Conservation (phyloP, 2,329 filamentous ascomycete genomes). For the Hypoxylon sp. region DNA sequence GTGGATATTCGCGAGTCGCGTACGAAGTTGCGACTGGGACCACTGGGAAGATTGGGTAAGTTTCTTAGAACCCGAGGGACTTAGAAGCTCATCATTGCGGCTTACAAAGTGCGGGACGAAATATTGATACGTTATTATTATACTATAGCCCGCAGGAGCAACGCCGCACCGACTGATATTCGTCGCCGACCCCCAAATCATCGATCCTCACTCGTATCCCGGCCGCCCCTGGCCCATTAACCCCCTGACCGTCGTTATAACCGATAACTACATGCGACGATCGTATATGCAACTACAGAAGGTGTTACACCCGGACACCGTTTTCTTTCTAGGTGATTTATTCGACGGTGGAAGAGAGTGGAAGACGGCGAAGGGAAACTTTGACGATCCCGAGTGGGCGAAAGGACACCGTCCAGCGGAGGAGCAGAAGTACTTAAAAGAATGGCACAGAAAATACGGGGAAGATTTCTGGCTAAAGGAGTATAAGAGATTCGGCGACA, state of each 20-base stretch:
- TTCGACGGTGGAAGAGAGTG: conserved; percentile 98
- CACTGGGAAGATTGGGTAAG: conserved; percentile 94
- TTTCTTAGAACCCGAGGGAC: conserved; percentile 16
- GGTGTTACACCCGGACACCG: conserved; percentile 83
- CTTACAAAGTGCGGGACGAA: conserved; percentile 8
- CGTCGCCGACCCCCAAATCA: conserved; percentile 90
- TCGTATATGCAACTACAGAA: conserved; percentile 85
- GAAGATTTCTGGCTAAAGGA: conserved; percentile 89
- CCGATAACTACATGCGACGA: conserved; percentile 90
- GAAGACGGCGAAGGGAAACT: conserved; percentile 77
- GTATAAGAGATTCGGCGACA: conserved; percentile 85
- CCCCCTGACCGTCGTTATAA: conserved; percentile 71
- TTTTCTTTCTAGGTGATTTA: conserved; percentile 93
- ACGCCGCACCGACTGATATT: conserved; percentile 87
- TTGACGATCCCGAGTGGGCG: conserved; percentile 72
- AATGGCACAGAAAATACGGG: conserved; percentile 82
- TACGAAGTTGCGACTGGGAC: conserved; percentile 83
- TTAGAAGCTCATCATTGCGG: background rate
- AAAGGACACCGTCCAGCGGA: conserved; percentile 64
- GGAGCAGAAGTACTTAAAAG: conserved; percentile 71
- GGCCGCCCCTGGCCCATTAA: conserved; percentile 76
- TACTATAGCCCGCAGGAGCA: conserved; percentile 77
- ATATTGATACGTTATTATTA: conserved; percentile 28
- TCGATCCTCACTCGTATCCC: conserved; percentile 95
- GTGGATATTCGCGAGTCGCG: conserved; percentile 78